Evolutionary conservation across 805 yeast genomes (phyloP), one percentile per base, ranked within the genome.

Genomic region (Starmera quercuum): DNA sequence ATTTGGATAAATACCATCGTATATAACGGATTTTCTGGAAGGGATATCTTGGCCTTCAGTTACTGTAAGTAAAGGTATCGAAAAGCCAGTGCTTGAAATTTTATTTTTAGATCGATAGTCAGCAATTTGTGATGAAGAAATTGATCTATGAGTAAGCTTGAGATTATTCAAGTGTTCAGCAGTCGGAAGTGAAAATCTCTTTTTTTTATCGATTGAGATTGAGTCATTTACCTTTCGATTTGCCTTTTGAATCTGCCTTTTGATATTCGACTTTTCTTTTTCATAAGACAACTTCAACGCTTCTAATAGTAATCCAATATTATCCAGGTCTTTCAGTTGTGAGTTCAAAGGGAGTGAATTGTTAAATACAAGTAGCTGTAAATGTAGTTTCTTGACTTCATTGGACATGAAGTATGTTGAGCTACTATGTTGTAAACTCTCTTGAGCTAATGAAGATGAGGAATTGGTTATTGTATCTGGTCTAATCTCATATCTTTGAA

Each of bases 21-120:
- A 45, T 13, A 49, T 40, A 9, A 45, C 43, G 2, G 36, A 27
- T 27, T 41, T 35, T 16, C 32, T 32, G 2, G 22, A 5, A n/a
- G 12, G 8, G 18, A 15, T 25, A 19, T 24, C 22, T 7, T 43
- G 34, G 18, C 40, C 46, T 23, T 54, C 59, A 16, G 47, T 26
- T 6, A 55, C 56, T 1, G 56, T 55, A 19, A 55, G 30, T 16
- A 55, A 33, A 10, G 58, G 45, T 4, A 55, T 32, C 4, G 48
- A 34, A 3, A 55, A 36, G 1, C 60, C 60, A 3, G 52, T 46
- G 30, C 56, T 53, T 12, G 43, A 26, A 32, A 58, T 42, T 28
- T 49, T 53, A 25, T 41, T 41, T 12, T 32, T n/a, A n/a, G n/a
- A n/a, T n/a, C n/a, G n/a, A n/a, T n/a, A n/a, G n/a, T n/a, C n/a